These are phyloP conservation scores for Citrus hindsii DNA, from an alignment of 345 rosid species.

Conservation along the genomic window DNA sequence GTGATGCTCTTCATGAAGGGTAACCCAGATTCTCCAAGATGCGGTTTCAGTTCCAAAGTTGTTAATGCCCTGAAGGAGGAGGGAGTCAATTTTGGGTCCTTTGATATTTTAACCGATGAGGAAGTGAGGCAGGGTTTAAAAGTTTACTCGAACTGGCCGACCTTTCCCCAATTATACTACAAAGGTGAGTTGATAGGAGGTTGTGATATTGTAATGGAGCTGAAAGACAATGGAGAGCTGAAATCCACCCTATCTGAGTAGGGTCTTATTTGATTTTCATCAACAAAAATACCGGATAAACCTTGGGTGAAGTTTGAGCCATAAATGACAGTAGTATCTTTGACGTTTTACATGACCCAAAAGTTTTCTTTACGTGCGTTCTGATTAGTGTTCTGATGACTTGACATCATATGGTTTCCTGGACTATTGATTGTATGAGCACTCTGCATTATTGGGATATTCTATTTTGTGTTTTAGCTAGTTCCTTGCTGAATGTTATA, in stretches of 20 bases:
- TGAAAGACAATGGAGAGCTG: slow-evolving; percentile 64
- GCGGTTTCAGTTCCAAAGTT: slow-evolving; percentile 96
- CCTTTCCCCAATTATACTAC: slow-evolving; percentile 90
- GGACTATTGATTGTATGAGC: neutral
- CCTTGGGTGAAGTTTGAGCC: neutral
- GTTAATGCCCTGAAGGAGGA: slow-evolving; percentile 75
- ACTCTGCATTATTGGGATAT: neutral
- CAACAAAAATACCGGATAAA: neutral
- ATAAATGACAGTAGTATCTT: slow-evolving; percentile 6
- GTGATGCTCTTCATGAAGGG: slow-evolving; percentile 99
- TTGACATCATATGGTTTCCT: neutral
- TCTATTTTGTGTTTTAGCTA: no score
- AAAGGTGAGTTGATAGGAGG: slow-evolving; percentile 98
- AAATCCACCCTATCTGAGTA: slow-evolving; percentile 77
- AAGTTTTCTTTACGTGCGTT: neutral
- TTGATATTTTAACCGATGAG: slow-evolving; percentile 75
- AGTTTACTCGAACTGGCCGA: slow-evolving; percentile 91
- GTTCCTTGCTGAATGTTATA: no score
- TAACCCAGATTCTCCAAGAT: slow-evolving; percentile 74
- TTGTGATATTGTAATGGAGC: slow-evolving; percentile 85
- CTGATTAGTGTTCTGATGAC: neutral
- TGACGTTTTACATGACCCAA: slow-evolving; percentile 4
- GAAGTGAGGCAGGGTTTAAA: slow-evolving; percentile 96
- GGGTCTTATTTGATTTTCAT: neutral
- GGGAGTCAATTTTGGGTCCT: slow-evolving; percentile 66